Evolutionary conservation across 495 filamentous ascomycete species (phyloP).

Genomic region (Talaromyces trachyspermus): DNA sequence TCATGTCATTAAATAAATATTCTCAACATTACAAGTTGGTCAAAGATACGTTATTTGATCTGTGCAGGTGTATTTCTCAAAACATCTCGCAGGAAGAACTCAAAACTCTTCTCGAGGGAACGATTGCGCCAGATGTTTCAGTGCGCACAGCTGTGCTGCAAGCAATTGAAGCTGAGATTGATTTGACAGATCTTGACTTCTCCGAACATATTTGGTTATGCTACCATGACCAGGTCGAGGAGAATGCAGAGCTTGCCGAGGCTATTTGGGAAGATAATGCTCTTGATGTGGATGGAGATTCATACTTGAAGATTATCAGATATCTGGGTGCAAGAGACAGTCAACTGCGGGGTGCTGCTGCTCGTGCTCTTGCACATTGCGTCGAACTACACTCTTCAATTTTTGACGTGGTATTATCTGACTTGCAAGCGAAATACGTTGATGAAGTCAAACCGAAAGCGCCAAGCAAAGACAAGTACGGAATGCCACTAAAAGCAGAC

Average conservation of each 20-base stretch:
- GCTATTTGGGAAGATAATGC: constrained; percentile 94
- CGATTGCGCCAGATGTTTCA: constrained; percentile 66
- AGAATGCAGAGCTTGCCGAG: constrained; percentile 75
- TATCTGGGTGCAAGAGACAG: constrained; percentile 72
- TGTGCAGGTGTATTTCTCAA: constrained; percentile 69
- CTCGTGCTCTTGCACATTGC: constrained; percentile 70
- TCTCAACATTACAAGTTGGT: constrained; percentile 88
- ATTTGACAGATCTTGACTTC: constrained; percentile 76
- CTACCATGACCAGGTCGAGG: constrained; percentile 82
- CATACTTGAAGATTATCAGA: constrained; percentile 57
- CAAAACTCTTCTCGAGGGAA: constrained; percentile 59
- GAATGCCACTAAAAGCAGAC: constrained; percentile 83
- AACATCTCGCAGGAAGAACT: constrained; percentile 68
- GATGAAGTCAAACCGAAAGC: constrained; percentile 72
- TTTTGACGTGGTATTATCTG: constrained; percentile 50
- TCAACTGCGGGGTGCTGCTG: constrained; percentile 76
- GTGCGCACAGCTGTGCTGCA: constrained; percentile 87
- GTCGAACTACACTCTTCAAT: constrained; percentile 48
- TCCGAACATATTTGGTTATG: constrained; percentile 90
- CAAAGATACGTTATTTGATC: constrained; percentile 82
- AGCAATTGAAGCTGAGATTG: constrained; percentile 81
- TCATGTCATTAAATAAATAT: constrained; percentile 79
- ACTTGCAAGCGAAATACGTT: constrained; percentile 60
- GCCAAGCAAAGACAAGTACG: constrained; percentile 80
- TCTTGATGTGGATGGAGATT: constrained; percentile 59